Evolutionary conservation across 345 rosid genomes (phyloP), one percentile per base, ranked within the genome.

Genomic region (Anastatica hierochuntica): DNA sequence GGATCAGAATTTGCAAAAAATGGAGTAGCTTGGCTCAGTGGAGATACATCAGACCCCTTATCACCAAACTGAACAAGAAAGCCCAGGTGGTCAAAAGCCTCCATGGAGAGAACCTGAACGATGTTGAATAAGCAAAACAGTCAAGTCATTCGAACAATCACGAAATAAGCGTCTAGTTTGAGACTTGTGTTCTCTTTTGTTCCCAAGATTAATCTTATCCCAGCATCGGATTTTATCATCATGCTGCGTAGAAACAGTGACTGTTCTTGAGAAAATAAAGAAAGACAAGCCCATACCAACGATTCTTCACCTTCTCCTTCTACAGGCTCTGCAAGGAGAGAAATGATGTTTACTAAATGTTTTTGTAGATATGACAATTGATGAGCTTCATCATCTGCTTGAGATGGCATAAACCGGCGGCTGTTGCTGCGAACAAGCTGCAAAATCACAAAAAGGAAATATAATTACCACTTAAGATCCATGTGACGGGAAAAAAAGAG

Each of bases 1-100:
- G 99, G 96, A 77, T 94, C 99, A 27, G 99, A 83, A 75, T 94
- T 88, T 44, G 99, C 97, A 21, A 88, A 94, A 79, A 94, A 88
- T 0, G 96, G 95, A 74, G 96, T 76, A 27, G 90, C 84, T 75
- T 88, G 92, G 73, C 85, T 80, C 69, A 94, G 55, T 24, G 92
- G 77, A 68, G 74, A 75, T 59, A 74, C 84, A 77, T 85, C 94
- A 33, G 81, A 68, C 61, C 83, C 95, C 72, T 79, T 94, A 52
- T 85, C 96, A 49, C 95, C 94, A 77, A 94, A 79, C 48, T 88
- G 99, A 72, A 94, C 46, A 56, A 94, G 83, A 73, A 88, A 79
- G 27, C 95, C 96, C 54, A 94, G 88, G 79, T 94, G 99, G 79
- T 88, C 95, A 62, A 88, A 83, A 56, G 87, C 79, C 69, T 94